These are phyloP conservation scores for Fusarium torulosum DNA, from an alignment of 2,329 filamentous ascomycete species.

Conservation along the genomic window DNA sequence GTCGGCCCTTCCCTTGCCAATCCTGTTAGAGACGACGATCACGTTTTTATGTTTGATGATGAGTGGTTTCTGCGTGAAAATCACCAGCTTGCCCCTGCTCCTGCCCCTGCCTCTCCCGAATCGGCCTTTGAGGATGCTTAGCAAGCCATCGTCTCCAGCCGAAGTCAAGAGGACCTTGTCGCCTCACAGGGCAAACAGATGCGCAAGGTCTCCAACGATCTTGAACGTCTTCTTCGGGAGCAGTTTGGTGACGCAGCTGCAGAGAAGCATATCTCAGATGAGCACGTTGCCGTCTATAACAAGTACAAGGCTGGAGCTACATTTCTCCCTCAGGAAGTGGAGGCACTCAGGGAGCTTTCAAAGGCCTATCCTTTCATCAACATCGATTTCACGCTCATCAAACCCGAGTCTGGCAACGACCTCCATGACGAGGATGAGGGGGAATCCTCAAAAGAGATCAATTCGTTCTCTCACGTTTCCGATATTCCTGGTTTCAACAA, in stretches of 20 bases:
- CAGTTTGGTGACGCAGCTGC: background rate
- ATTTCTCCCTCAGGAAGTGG: background rate
- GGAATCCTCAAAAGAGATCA: background rate
- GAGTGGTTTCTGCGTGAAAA: too few species aligned
- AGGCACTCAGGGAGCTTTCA: background rate
- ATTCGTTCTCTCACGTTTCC: background rate
- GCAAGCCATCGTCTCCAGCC: too few species aligned
- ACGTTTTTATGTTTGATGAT: background rate
- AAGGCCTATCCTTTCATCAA: background rate
- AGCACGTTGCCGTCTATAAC: background rate
- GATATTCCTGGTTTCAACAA: background rate
- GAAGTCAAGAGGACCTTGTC: background rate
- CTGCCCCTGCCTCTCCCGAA: background rate
- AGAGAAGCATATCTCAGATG: background rate
- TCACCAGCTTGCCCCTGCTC: background rate
- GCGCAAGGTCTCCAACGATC: constrained; percentile 6
- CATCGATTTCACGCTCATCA: background rate
- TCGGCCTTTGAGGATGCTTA: background rate
- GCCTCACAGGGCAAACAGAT: constrained; percentile 3
- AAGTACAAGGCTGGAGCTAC: background rate
- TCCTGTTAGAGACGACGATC: background rate
- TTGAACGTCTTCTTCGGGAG: background rate
- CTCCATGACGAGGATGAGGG: too few species aligned
- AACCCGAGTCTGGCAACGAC: too few species aligned
- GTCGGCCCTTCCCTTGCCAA: background rate